A percentile compares a stretch with the other conserved stretches of the same genome.
Evolutionary conservation across 192 early-diverging fungal genomes (phyloP).

Genomic region (Entomortierella beljakovae): DNA sequence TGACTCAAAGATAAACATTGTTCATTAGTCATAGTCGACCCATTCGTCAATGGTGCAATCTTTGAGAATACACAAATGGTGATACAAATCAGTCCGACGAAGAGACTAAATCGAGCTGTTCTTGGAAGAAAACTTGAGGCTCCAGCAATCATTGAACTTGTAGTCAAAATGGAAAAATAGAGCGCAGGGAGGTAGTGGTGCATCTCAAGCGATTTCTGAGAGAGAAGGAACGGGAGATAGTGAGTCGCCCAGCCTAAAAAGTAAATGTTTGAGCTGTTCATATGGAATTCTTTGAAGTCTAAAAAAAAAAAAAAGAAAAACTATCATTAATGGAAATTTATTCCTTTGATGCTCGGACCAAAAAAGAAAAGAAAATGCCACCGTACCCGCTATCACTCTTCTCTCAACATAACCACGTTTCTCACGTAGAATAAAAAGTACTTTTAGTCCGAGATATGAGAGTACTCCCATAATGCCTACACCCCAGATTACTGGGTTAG

Average conservation of each 20-base stretch:
- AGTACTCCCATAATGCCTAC: slow-evolving; percentile 2
- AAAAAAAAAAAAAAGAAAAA: too few relatives aligned
- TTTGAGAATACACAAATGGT: not conserved
- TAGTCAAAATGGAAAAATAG: slow-evolving; percentile 77
- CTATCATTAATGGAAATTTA: too few relatives aligned
- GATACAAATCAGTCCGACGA: not conserved
- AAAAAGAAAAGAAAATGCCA: not conserved
- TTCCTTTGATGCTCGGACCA: too few relatives aligned
- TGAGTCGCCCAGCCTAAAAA: slow-evolving; percentile 73
- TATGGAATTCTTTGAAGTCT: slow-evolving; percentile 52
- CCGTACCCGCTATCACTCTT: slow-evolving; percentile 10
- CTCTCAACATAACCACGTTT: slow-evolving; percentile 57
- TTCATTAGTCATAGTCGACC: not conserved
- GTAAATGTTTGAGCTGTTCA: slow-evolving; percentile 27
- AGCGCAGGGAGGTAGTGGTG: slow-evolving; percentile 87
- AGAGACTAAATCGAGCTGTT: not conserved
- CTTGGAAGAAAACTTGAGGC: not conserved
- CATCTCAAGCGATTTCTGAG: slow-evolving; percentile 79
- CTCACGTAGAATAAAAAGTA: slow-evolving; percentile 59
- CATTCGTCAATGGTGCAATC: not conserved
- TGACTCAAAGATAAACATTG: not conserved
- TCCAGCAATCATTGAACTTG: slow-evolving; percentile 46
- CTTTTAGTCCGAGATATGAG: slow-evolving; percentile 7
- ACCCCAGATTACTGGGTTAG: slow-evolving; percentile 39
- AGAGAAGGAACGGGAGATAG: slow-evolving; percentile 83